Evolutionary conservation across 306 rosid genomes (phyloP).

Genomic region (Cajanus cajan): DNA sequence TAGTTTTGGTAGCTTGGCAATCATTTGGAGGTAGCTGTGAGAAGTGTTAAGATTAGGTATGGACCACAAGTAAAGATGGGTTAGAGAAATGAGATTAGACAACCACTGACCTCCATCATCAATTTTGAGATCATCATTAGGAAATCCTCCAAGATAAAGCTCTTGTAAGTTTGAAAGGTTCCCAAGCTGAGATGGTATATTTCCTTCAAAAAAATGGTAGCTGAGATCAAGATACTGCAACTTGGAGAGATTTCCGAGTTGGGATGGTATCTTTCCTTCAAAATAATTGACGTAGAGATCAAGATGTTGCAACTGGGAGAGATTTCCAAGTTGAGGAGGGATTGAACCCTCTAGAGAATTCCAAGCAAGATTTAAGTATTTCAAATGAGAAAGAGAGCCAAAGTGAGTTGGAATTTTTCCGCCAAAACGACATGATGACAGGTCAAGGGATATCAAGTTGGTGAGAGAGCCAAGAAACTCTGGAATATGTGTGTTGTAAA

Average conservation of each 20-base stretch:
- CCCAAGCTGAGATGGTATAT: slow-evolving; percentile 27
- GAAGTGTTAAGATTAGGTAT: neutral
- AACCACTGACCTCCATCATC: slow-evolving; percentile 23
- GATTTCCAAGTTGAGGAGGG: slow-evolving; percentile 26
- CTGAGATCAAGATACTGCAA: slow-evolving; percentile 24
- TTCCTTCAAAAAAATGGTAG: neutral
- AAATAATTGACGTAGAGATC: neutral
- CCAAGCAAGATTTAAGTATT: neutral
- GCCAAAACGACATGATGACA: neutral
- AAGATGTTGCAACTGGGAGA: slow-evolving; percentile 12
- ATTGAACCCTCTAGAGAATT: neutral
- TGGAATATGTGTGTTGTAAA: neutral
- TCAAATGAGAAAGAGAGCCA: neutral
- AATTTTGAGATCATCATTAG: neutral
- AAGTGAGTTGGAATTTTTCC: neutral
- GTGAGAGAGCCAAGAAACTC: neutral
- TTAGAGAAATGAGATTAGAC: slow-evolving; percentile 29
- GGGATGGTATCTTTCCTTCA: slow-evolving; percentile 13
- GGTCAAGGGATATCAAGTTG: neutral
- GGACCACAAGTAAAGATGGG: neutral
- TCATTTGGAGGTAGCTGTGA: neutral
- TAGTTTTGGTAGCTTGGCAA: slow-evolving; percentile 15
- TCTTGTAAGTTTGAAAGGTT: slow-evolving; percentile 19
- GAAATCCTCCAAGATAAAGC: slow-evolving; percentile 15
- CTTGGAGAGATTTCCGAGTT: slow-evolving; percentile 21